Evolutionary conservation across 768 basidiomycete species (phyloP), one percentile per base, ranked within the genome.

Genomic region (Ramaria sp.): DNA sequence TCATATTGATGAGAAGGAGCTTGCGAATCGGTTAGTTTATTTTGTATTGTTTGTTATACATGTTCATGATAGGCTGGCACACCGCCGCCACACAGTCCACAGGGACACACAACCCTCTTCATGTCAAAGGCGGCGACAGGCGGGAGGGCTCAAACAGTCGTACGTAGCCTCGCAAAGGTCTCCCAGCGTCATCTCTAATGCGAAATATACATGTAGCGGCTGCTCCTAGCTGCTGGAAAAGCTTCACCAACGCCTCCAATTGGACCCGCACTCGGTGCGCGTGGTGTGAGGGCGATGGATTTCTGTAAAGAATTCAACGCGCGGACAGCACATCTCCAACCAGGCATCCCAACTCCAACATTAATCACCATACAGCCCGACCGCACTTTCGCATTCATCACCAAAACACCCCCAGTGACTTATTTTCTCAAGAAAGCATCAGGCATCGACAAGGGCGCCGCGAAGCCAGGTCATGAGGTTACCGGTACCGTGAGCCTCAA

Each of bases 281-380:
- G 91, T 66, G 96, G 96, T 64, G 94, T 99, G 63, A 97, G 96
- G 73, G 92, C 93, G 27, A 98, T 98, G 88, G 96, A 99, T 73
- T 99, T 99, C 68, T 96, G 93, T 78, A 99, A 97, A 70, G 93
- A 98, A 69, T 99, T 98, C 75, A 99, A 99, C 67, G 94, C 95
- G n/a, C 84, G 86, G 61, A 97, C 95, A 19, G 86, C 90, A 33
- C 86, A 91, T 68, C 78, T 95, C 38, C 80, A 83, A 60, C 83
- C 86, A 17, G 91, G 91, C 37, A 80, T 88, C 10, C 95, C 96
- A 7, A 81, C 82, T 39, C 95, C 96, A 10, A 96, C 93, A n/a
- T 72, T 86, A 60, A 94, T 99, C 66, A 89, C 83, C 55, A 86
- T 99, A 59, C 85, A 91, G 64, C 90, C 95, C 54, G 96, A 99